Conservation (phyloP, 306 rosid species). For the Quercus gilva region DNA sequence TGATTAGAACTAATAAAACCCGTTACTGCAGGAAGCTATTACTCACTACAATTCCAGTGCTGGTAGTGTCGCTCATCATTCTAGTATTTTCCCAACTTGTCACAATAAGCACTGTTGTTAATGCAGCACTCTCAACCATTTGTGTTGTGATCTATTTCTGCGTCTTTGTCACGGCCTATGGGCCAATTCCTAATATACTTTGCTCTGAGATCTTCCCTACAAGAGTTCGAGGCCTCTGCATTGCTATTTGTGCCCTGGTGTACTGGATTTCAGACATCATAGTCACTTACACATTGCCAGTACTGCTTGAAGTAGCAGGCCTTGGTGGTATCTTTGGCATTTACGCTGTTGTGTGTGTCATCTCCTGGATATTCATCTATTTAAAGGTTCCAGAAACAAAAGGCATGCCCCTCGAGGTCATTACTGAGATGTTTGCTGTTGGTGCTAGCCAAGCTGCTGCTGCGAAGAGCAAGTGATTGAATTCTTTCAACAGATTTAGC, state of each 20-base stretch:
- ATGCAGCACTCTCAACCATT: conserved; percentile 58
- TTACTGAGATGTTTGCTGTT: conserved; percentile 70
- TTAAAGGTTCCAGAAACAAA: conserved; percentile 87
- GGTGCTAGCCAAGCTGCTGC: conserved; percentile 54
- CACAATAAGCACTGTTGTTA: conserved; percentile 35
- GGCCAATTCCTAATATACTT: conserved; percentile 78
- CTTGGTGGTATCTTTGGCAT: conserved; percentile 60
- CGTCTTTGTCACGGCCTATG: conserved; percentile 64
- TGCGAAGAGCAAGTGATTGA: conserved; percentile 41
- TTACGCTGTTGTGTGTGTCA: conserved; percentile 54
- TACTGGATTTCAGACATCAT: conserved; percentile 74
- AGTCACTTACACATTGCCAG: conserved; percentile 64
- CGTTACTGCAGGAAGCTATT: conserved; percentile 53
- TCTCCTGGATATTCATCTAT: conserved; percentile 66
- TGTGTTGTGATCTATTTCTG: conserved; percentile 70
- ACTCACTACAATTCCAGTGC: conserved; percentile 67
- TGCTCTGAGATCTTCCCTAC: conserved; percentile 81
- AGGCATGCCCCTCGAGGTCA: conserved; percentile 92
- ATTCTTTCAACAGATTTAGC: neutral
- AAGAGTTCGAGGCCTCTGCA: conserved; percentile 80
- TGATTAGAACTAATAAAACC: neutral
- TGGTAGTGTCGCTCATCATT: conserved; percentile 49
- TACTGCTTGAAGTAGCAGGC: conserved; percentile 55
- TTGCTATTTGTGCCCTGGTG: conserved; percentile 67
- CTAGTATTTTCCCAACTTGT: conserved; percentile 46